Evolutionary conservation across 371 early-diverging fungal genomes (phyloP), one percentile per base, ranked within the genome.

Genomic region (Mortierella sp.): DNA sequence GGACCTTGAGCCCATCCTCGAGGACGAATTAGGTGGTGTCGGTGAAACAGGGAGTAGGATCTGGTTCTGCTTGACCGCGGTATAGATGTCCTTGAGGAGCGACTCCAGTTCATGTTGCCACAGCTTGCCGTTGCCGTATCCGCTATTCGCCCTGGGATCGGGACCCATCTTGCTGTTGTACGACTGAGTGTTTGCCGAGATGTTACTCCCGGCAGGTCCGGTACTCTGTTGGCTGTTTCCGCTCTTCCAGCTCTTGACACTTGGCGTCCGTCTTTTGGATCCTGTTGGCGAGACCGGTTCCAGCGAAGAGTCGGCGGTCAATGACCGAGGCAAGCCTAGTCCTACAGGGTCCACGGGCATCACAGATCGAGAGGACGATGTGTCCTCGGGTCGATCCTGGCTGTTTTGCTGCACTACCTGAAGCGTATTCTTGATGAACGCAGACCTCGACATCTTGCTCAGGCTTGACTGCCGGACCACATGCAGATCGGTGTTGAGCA

Each of bases 401-500:
- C 37, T 68, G 64, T 66, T 53, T 31, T 22, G 71, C n/a, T 81
- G 74, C 9, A 92, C 86, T 0, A 89, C 87, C 10, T 88, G 75
- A 85, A 93, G 86, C 1, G 93, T 93, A 43, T 93, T 93, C 50
- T 87, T 87, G 24, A 93, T 86, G 86, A 93, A 93, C 2, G 89
- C 91, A 16, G 87, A 85, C 24, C 88, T 81, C 2, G 91, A 89
- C 92, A 93, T 93, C 44, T 88, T 87, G 2, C 85, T 93, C 41
- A 88, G 87, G 2, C 85, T 87, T 39, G 91, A 90, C 53, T 88
- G 92, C 77, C 93, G 92, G 22, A 95, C 96, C 43, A 95, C 91
- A 79, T 97, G 95, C 44, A 97, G 87, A 85, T 98, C 98, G 0
- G 98, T 98, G 85, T 98, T 98, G 4, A 98, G 89, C 47, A 98